Evolutionary conservation across 1,139 yeast genomes (phyloP).

Genomic region (Kodamaea plutei): DNA sequence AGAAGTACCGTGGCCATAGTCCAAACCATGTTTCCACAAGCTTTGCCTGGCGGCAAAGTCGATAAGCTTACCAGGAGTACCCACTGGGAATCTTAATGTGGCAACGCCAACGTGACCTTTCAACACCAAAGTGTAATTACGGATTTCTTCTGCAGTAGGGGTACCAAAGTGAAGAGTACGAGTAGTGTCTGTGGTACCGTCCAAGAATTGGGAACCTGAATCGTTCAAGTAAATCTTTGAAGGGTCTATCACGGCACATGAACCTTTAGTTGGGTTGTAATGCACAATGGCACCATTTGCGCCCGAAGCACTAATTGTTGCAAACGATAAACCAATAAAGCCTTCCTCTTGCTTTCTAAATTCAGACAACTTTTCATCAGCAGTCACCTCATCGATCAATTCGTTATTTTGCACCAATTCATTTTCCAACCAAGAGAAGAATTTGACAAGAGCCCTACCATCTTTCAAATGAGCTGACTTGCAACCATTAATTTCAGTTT

Average conservation of each 20-base stretch:
- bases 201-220: constrained; percentile 89
- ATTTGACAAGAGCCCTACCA: constrained; percentile 75
- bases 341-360: constrained; percentile 59
- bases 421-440: constrained; percentile 83
- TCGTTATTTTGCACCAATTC: constrained; percentile 51
- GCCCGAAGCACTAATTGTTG: constrained; percentile 90
- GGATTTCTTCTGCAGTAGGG: constrained; percentile 65
- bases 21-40: constrained; percentile 83
- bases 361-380: constrained; percentile 63
- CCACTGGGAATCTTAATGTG: constrained; percentile 75
- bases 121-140: constrained; percentile 81
- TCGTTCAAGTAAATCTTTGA: constrained; percentile 80
- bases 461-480: constrained; percentile 78
- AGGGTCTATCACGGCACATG: constrained; percentile 68
- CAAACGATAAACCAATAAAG: constrained; percentile 83
- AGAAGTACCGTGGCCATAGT: constrained; percentile 95
- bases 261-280: constrained; percentile 65
- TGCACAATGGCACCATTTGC: constrained; percentile 92
- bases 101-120: constrained; percentile 89
- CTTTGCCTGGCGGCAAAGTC: constrained; percentile 88
- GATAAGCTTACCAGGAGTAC: constrained; percentile 76
- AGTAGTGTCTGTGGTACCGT: constrained; percentile 96
- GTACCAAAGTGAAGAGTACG: constrained; percentile 79
- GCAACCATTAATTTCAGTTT: constrained; percentile 71
- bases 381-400: constrained; percentile 72